Evolutionary conservation across 1,284 basidiomycete species (phyloP).

Genomic region (Leccinum pallidistipes): DNA sequence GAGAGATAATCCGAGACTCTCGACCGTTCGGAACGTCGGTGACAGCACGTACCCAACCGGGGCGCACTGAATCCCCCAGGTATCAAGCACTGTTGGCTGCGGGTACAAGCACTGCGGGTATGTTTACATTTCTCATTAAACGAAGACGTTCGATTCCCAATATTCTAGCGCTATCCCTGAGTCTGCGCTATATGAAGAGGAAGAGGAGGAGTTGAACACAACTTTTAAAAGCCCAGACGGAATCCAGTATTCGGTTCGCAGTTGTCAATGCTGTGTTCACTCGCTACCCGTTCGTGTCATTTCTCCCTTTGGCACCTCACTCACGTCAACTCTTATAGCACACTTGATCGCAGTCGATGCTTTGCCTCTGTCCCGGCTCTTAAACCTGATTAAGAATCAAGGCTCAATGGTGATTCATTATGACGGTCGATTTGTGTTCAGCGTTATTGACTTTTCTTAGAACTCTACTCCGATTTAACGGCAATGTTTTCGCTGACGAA

Average conservation of each 20-base stretch:
- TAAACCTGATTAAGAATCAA: slow-evolving; percentile 17
- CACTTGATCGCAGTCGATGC: slow-evolving; percentile 21
- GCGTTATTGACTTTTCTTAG: slow-evolving; percentile 6
- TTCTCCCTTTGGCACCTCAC: not conserved
- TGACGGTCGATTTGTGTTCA: not conserved
- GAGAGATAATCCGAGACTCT: no score
- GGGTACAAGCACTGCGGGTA: no score
- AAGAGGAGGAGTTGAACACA: slow-evolving; percentile 13
- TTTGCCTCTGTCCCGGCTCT: slow-evolving; percentile 15
- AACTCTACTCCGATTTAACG: slow-evolving; percentile 7
- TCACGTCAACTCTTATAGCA: slow-evolving; percentile 13
- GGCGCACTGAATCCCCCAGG: no score
- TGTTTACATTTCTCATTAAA: no score
- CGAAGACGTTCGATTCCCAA: no score
- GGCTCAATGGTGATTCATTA: slow-evolving; percentile 12
- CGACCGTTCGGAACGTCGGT: no score
- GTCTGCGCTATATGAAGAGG: slow-evolving; percentile 1
- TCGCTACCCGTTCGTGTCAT: slow-evolving; percentile 28
- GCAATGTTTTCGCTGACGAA: slow-evolving; percentile 18
- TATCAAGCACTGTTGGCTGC: no score
- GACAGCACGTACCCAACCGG: no score
- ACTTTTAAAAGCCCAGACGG: slow-evolving; percentile 8
- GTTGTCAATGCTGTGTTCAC: slow-evolving; percentile 28
- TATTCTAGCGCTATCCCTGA: no score
- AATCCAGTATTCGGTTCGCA: slow-evolving; percentile 27